These are phyloP conservation scores for Solanum corneliomulleri DNA, from an alignment of 257 asterid genomes.

Conservation along the genomic window DNA sequence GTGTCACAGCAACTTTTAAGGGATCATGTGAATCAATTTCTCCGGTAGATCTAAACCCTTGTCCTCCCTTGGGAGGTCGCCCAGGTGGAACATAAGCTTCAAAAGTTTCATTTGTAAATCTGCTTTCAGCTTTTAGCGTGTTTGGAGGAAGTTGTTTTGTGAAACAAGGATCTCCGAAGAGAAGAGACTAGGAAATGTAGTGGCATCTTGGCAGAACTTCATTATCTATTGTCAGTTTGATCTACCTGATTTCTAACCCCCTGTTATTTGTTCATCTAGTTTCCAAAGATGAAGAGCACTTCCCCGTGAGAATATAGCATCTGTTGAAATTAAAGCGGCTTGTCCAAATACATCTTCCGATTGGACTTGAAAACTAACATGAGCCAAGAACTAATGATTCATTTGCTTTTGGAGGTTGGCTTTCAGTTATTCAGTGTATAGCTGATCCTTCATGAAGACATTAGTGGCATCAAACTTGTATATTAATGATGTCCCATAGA, in stretches of 20 bases:
- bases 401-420: conserved; percentile 23
- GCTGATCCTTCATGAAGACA: conserved; percentile 28
- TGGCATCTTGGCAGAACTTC: background rate
- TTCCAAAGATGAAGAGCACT: conserved; percentile 4
- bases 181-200: conserved; percentile 1
- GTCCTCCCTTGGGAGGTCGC: conserved; percentile 37
- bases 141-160: background rate
- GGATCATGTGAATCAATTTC: conserved; percentile 44
- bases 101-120: background rate
- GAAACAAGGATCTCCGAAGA: background rate
- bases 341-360: conserved; percentile 23
- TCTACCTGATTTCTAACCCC: background rate
- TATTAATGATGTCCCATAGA: conserved; percentile 32
- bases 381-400: conserved; percentile 16
- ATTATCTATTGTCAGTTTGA: background rate
- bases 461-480: conserved; percentile 32
- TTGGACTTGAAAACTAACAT: conserved; percentile 15
- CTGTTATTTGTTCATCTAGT: background rate
- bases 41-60: conserved; percentile 37
- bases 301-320: background rate
- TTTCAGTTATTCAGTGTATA: conserved; percentile 27
- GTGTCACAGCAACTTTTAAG: conserved; percentile 63
- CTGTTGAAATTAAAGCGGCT: conserved; percentile 9
- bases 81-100: conserved; percentile 28
- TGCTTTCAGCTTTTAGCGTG: background rate